Percentiles rank a stretch among this genome's conserved stretches.
Conservation (phyloP, 345 rosid genomes). For the Eucalyptus pauciflora region DNA sequence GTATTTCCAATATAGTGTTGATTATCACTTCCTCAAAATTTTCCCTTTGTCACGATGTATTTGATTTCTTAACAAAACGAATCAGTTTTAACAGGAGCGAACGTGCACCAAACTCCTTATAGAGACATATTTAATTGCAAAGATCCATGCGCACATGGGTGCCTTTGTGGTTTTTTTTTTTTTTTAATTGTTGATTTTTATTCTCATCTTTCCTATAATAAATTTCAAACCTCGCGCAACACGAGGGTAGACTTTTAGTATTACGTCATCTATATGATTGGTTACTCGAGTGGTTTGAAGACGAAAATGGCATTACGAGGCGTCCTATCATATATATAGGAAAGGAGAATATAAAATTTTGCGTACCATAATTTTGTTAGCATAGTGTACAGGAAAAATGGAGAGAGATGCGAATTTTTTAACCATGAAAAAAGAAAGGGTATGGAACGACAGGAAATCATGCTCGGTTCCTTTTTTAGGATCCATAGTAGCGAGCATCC, state of each 20-base stretch:
- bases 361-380: too few species aligned
- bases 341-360: not conserved
- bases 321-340: not conserved
- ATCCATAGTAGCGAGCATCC: not conserved
- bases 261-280: not conserved
- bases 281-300: too few species aligned
- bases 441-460: not conserved
- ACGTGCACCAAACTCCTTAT: not conserved
- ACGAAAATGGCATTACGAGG: not conserved
- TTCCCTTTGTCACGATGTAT: not conserved
- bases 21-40: not conserved
- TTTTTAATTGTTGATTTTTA: not conserved
- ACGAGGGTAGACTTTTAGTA: not conserved
- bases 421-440: not conserved
- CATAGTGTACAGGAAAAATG: too few species aligned
- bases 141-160: not conserved
- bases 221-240: too few species aligned
- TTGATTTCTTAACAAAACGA: not conserved
- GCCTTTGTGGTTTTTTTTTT: too few species aligned
- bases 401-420: not conserved
- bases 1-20: not conserved
- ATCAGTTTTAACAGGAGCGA: not conserved
- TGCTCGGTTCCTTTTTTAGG: not conserved
- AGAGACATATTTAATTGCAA: not conserved
- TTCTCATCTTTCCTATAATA: not conserved